Conservation (phyloP, 352 stramenopile species). For the Phytophthora meadii region DNA sequence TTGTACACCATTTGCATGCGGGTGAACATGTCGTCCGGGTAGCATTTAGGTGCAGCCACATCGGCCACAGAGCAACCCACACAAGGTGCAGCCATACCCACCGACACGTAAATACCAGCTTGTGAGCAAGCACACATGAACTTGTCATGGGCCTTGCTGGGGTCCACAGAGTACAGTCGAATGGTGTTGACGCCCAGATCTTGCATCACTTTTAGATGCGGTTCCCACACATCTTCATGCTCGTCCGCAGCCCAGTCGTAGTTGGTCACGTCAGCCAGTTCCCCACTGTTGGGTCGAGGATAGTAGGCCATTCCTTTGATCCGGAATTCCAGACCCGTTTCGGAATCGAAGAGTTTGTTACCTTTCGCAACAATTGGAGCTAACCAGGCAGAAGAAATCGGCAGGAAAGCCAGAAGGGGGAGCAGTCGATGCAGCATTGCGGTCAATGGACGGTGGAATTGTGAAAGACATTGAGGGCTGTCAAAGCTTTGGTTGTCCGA, state of each 20-base stretch:
- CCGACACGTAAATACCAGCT: slow-evolving; percentile 76
- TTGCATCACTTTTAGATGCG: slow-evolving; percentile 59
- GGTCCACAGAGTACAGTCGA: slow-evolving; percentile 72
- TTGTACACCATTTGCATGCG: slow-evolving; percentile 77
- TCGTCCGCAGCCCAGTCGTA: slow-evolving; percentile 76
- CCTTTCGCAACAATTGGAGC: slow-evolving; percentile 60
- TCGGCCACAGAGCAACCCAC: slow-evolving; percentile 52
- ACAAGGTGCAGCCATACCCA: slow-evolving; percentile 68
- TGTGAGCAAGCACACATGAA: slow-evolving; percentile 80
- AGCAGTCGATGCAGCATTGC: slow-evolving; percentile 3
- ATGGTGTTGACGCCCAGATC: slow-evolving; percentile 72
- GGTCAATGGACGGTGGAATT: background rate
- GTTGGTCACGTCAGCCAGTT: slow-evolving; percentile 56
- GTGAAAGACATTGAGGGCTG: background rate
- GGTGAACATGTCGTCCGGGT: slow-evolving; percentile 57
- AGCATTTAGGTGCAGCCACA: slow-evolving; percentile 50
- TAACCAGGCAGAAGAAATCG: slow-evolving; percentile 43
- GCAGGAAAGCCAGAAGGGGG: slow-evolving; percentile 6
- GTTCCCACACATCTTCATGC: slow-evolving; percentile 58
- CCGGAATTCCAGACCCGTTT: slow-evolving; percentile 67
- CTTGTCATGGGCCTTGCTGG: slow-evolving; percentile 68
- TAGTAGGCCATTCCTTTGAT: slow-evolving; percentile 81
- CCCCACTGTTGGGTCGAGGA: slow-evolving; percentile 64
- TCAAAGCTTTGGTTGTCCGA: background rate
- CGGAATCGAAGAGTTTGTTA: slow-evolving; percentile 88